Evolutionary conservation across 305 asterid species (phyloP).

Genomic region (Fraxinus albicans): DNA sequence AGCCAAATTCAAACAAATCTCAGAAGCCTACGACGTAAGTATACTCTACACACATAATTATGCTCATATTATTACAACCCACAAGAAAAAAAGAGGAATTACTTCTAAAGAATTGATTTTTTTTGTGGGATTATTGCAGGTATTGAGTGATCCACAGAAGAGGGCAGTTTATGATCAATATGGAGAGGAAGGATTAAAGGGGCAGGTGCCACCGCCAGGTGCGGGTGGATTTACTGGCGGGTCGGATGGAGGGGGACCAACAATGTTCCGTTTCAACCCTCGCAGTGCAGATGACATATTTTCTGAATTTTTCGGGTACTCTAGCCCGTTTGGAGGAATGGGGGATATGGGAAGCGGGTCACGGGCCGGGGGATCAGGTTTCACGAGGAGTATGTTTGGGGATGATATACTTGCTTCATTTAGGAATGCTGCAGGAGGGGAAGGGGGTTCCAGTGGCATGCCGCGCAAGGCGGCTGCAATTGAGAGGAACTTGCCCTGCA

Average conservation of each 20-base stretch:
- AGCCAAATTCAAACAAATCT: slow-evolving; percentile 84
- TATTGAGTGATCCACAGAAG: slow-evolving; percentile 80
- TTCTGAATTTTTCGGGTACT: slow-evolving; percentile 52
- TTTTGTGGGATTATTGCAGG: slow-evolving; percentile 38
- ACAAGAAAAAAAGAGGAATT: not conserved
- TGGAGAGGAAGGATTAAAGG: slow-evolving; percentile 86
- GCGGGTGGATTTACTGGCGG: slow-evolving; percentile 54
- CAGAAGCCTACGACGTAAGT: slow-evolving; percentile 84
- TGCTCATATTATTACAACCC: not conserved
- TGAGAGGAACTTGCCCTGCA: slow-evolving; percentile 68
- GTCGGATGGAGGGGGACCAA: slow-evolving; percentile 46
- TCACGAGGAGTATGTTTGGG: slow-evolving; percentile 50
- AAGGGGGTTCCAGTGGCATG: slow-evolving; percentile 45
- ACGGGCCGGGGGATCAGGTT: slow-evolving; percentile 41
- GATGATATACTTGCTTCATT: slow-evolving; percentile 61
- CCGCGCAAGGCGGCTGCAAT: slow-evolving; percentile 63
- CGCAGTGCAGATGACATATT: slow-evolving; percentile 81
- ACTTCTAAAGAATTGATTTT: slow-evolving; percentile 9
- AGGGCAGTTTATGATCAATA: slow-evolving; percentile 72
- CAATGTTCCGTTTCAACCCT: slow-evolving; percentile 61
- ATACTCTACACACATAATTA: not conserved
- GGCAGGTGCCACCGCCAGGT: slow-evolving; percentile 71
- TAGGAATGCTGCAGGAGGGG: slow-evolving; percentile 54
- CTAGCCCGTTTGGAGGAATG: slow-evolving; percentile 70
- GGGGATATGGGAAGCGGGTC: slow-evolving; percentile 64